phyloP scores from a whole-genome alignment of 331 rosid genomes.

The Stylosanthes scabra region DNA sequence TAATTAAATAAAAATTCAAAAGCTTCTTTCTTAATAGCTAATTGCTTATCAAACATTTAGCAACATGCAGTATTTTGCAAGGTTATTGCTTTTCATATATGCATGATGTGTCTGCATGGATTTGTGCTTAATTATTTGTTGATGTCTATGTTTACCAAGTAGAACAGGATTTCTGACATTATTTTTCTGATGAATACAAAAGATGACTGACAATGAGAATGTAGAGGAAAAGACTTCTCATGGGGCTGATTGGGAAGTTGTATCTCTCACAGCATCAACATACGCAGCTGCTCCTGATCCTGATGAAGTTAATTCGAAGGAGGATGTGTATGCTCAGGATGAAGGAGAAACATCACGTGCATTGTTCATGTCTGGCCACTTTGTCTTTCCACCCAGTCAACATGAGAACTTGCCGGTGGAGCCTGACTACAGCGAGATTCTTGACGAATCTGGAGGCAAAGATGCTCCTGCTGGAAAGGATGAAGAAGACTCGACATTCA shows the following conservation, averaged over 20 bases:
- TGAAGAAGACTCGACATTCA: constrained; percentile 56
- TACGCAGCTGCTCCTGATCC: too few species aligned
- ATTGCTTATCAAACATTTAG: too few species aligned
- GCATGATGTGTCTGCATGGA: background rate
- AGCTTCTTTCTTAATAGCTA: background rate
- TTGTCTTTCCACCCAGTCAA: constrained; percentile 77
- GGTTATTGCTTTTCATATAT: background rate
- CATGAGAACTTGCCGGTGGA: constrained; percentile 88
- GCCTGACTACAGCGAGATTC: constrained; percentile 53
- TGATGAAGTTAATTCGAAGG: too few species aligned
- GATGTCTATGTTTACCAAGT: constrained; percentile 10
- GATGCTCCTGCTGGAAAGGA: constrained; percentile 63
- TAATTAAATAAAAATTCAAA: background rate
- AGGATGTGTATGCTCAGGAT: constrained; percentile 42
- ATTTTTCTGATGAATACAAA: constrained; percentile 36
- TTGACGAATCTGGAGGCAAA: constrained; percentile 49
- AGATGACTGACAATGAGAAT: constrained; percentile 80
- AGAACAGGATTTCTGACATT: constrained; percentile 34
- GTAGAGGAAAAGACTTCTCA: constrained; percentile 67
- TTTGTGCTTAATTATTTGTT: background rate
- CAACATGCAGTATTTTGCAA: too few species aligned
- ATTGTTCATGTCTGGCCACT: constrained; percentile 85
- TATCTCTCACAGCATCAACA: constrained; percentile 87
- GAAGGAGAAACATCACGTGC: constrained; percentile 79
- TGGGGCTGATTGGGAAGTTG: constrained; percentile 96